Conservation (phyloP, 2,329 filamentous ascomycete genomes). For the Fusarium napiforme region DNA sequence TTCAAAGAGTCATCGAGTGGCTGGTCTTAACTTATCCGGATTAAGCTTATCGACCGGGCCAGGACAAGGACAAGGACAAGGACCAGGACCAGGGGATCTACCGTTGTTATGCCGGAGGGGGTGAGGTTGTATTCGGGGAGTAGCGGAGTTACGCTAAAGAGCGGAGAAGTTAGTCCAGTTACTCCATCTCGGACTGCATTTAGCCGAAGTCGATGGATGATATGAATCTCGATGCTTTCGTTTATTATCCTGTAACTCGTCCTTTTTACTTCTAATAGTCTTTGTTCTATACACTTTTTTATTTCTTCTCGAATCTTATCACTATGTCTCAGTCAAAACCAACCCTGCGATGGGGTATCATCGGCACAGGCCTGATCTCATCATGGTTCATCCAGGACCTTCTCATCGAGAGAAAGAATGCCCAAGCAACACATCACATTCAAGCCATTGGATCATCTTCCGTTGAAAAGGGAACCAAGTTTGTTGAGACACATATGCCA, state of each 20-base stretch:
- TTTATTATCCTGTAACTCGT: not conserved
- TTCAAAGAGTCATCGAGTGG: not conserved
- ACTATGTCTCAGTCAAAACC: slow-evolving; percentile 30
- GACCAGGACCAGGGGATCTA: not conserved
- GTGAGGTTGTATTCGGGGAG: not conserved
- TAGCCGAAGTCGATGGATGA: not conserved
- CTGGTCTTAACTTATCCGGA: not conserved
- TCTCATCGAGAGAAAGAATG: slow-evolving; percentile 48
- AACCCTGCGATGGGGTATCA: slow-evolving; percentile 52
- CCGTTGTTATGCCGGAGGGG: not conserved
- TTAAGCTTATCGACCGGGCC: not conserved
- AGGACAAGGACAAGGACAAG: not conserved
- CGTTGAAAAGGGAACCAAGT: slow-evolving; percentile 47
- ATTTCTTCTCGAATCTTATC: not conserved
- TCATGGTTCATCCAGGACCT: slow-evolving; percentile 59
- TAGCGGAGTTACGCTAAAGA: not conserved
- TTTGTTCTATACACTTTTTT: not conserved
- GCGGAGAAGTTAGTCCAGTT: not conserved
- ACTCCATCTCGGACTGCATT: not conserved
- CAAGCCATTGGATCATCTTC: slow-evolving; percentile 57
- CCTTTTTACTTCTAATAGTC: not conserved
- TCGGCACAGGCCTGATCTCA: slow-evolving; percentile 57
- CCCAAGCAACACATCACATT: slow-evolving; percentile 54
- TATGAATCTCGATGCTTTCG: not conserved
- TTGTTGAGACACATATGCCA: slow-evolving; percentile 10